Evolutionary conservation across 352 stramenopile genomes (phyloP).

Genomic region (Phytophthora agathidicida): DNA sequence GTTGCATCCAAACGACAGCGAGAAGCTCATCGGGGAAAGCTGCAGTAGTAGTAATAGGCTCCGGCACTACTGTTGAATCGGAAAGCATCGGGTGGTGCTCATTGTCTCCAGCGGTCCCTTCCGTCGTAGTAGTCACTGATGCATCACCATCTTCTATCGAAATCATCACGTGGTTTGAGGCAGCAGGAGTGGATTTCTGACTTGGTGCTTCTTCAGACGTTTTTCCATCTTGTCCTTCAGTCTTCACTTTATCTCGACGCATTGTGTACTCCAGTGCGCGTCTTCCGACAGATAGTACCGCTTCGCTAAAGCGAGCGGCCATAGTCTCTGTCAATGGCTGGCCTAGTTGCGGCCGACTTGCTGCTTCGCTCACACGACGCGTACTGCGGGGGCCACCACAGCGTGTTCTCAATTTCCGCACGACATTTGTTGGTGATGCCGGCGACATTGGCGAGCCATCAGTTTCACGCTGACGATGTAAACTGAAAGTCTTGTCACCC

Average conservation of each 20-base stretch:
- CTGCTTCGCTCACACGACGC: constrained; percentile 61
- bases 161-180: constrained; percentile 33
- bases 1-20: constrained; percentile 82
- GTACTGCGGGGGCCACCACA: constrained; percentile 18
- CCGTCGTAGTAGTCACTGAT: neutral
- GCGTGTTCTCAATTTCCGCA: constrained; percentile 11
- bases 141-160: constrained; percentile 18
- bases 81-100: constrained; percentile 37
- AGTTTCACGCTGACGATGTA: constrained; percentile 32
- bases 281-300: constrained; percentile 63
- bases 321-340: constrained; percentile 68
- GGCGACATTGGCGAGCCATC: constrained; percentile 22
- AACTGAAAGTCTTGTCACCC: constrained; percentile 45
- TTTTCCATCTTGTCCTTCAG: constrained; percentile 2
- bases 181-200: constrained; percentile 6
- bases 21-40: constrained; percentile 72
- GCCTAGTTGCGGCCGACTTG: constrained; percentile 54
- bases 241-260: constrained; percentile 29
- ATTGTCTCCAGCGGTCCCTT: constrained; percentile 10
- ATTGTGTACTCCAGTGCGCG: constrained; percentile 61
- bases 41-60: constrained; percentile 26
- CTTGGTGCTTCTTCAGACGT: constrained; percentile 3
- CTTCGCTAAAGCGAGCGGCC: constrained; percentile 66
- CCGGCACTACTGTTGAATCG: constrained; percentile 13
- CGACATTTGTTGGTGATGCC: constrained; percentile 4